These are phyloP conservation scores for Neopestalotiopsis sp. DNA, from an alignment of 2,329 filamentous ascomycete genomes.

Conservation along the genomic window DNA sequence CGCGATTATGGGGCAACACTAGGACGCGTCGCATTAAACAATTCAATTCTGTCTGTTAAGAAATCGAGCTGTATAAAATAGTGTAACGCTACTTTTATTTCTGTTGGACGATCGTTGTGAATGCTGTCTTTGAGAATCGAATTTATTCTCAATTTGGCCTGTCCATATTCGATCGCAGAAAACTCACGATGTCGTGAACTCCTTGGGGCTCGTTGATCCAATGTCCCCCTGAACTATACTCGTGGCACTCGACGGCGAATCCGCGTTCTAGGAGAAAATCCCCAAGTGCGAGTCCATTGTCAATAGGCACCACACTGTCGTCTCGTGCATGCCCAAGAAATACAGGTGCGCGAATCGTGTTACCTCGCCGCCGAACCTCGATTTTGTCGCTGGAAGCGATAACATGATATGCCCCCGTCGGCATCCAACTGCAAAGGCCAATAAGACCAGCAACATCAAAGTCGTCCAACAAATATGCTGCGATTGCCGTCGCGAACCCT, in stretches of 20 bases:
- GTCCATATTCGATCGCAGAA: conserved; percentile 20
- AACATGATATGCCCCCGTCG: conserved; percentile 16
- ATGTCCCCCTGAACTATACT: conserved; percentile 33
- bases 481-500: conserved; percentile 34
- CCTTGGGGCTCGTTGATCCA: conserved; percentile 36
- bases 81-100: too few relatives aligned
- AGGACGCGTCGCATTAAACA: too few relatives aligned
- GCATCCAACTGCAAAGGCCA: conserved; percentile 37
- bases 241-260: conserved; percentile 32
- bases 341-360: conserved; percentile 25
- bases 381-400: background rate
- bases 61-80: too few relatives aligned
- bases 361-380: background rate
- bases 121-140: too few relatives aligned
- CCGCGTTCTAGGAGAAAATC: conserved; percentile 24
- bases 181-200: conserved; percentile 29
- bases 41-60: too few relatives aligned
- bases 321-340: conserved; percentile 36
- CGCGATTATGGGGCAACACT: too few relatives aligned
- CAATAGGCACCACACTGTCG: conserved; percentile 34
- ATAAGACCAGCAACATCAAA: conserved; percentile 32
- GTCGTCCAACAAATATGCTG: conserved; percentile 22
- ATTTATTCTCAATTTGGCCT: background rate
- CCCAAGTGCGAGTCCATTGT: conserved; percentile 30
- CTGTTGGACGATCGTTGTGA: too few relatives aligned